Evolutionary conservation across 257 asterid genomes (phyloP).

Genomic region (Scutellaria galericulata): DNA sequence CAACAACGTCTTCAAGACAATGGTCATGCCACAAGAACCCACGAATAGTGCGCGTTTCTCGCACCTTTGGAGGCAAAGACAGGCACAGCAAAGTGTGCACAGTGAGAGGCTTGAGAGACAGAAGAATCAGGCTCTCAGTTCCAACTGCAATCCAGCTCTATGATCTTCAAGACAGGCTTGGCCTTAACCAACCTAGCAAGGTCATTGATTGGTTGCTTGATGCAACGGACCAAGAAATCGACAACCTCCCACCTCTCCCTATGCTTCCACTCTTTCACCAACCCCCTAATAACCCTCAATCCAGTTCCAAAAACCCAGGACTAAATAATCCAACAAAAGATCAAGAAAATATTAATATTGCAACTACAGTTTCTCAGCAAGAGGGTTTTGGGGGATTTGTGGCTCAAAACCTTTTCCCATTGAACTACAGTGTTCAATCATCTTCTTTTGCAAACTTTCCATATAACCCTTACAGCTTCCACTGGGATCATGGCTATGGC

Average conservation of each 20-base stretch:
- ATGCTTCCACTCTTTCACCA: slow-evolving; percentile 43
- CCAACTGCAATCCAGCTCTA: slow-evolving; percentile 79
- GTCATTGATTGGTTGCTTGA: slow-evolving; percentile 82
- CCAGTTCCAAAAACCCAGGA: no score
- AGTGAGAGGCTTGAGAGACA: slow-evolving; percentile 65
- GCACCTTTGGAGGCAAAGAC: slow-evolving; percentile 76
- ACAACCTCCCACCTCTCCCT: slow-evolving; percentile 74
- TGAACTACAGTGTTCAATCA: slow-evolving; percentile 26
- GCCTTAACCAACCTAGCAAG: slow-evolving; percentile 80
- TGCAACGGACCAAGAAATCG: slow-evolving; percentile 61
- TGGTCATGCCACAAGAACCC: slow-evolving; percentile 73
- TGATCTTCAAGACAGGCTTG: slow-evolving; percentile 80
- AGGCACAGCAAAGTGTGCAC: slow-evolving; percentile 87
- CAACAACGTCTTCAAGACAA: slow-evolving; percentile 40
- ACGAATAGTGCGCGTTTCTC: slow-evolving; percentile 75
- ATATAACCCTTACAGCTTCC: slow-evolving; percentile 39
- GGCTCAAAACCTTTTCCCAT: slow-evolving; percentile 50
- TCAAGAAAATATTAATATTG: no score
- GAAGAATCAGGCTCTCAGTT: slow-evolving; percentile 72
- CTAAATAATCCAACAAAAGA: no score
- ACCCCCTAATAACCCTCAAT: slow-evolving; percentile 6
- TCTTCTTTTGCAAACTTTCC: slow-evolving; percentile 36
- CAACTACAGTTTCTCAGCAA: no score
- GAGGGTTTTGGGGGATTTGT: slow-evolving; percentile 39
- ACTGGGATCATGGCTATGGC: slow-evolving; percentile 50